These are phyloP conservation scores for Phytophthora kernoviae DNA, from an alignment of 352 stramenopile genomes.

Conservation along the genomic window DNA sequence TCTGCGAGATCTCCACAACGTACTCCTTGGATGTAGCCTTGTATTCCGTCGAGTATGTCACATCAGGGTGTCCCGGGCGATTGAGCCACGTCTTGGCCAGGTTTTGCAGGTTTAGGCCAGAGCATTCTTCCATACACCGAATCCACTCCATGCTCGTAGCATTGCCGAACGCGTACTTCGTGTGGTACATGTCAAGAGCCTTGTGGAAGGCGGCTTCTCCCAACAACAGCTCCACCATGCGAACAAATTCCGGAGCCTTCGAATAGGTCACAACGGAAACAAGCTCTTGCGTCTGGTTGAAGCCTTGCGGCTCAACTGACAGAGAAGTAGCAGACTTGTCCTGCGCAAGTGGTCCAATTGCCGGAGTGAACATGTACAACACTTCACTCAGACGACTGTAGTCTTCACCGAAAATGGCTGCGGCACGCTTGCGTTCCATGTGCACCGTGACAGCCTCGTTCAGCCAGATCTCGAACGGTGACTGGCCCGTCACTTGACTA, in stretches of 20 bases:
- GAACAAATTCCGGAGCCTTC: constrained; percentile 80
- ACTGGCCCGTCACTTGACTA: constrained; percentile 80
- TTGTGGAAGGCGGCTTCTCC: constrained; percentile 74
- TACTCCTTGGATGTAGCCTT: constrained; percentile 54
- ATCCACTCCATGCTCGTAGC: constrained; percentile 81
- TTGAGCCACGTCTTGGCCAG: constrained; percentile 77
- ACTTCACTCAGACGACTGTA: constrained; percentile 78
- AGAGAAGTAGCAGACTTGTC: constrained; percentile 75
- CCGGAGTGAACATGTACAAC: constrained; percentile 74
- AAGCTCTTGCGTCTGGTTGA: constrained; percentile 84
- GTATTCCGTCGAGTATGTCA: constrained; percentile 69
- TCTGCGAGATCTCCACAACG: constrained; percentile 66
- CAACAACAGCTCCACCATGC: constrained; percentile 76
- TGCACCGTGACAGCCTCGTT: constrained; percentile 84
- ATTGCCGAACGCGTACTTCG: constrained; percentile 73
- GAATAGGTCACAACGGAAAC: constrained; percentile 80
- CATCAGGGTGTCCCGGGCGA: constrained; percentile 66
- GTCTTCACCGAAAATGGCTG: constrained; percentile 69
- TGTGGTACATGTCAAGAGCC: constrained; percentile 80
- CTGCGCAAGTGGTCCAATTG: constrained; percentile 68
- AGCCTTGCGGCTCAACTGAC: constrained; percentile 72
- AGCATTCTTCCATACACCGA: constrained; percentile 78
- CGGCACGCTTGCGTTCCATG: constrained; percentile 76
- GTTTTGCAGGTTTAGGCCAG: constrained; percentile 63
- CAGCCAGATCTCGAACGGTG: constrained; percentile 82